Conservation (phyloP, 2,329 filamentous ascomycete genomes). For the Fusarium anguioides region DNA sequence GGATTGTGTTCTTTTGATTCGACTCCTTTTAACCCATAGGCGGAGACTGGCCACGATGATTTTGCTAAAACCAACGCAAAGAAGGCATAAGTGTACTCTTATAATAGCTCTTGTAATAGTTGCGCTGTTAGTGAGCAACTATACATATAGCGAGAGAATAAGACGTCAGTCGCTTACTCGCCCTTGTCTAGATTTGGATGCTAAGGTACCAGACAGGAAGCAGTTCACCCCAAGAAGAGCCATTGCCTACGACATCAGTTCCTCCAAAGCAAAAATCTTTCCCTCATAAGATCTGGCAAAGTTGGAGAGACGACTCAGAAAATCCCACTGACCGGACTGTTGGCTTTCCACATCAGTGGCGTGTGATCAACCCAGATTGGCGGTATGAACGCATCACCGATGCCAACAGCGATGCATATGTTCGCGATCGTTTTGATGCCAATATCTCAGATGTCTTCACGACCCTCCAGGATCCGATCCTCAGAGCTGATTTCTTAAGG, state of each 20-base stretch:
- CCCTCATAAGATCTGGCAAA: slow-evolving; percentile 49
- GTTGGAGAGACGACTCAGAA: slow-evolving; percentile 47
- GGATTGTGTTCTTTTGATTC: not conserved
- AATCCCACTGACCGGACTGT: slow-evolving; percentile 43
- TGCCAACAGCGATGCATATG: slow-evolving; percentile 51
- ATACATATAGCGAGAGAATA: slow-evolving; percentile 17
- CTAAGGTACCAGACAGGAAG: slow-evolving; percentile 13
- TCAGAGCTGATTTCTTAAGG: slow-evolving; percentile 70
- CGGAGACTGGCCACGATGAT: not conserved
- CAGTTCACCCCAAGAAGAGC: not conserved
- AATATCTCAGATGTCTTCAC: slow-evolving; percentile 62
- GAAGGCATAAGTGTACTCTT: slow-evolving; percentile 10
- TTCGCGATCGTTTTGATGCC: slow-evolving; percentile 73
- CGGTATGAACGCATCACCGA: slow-evolving; percentile 48
- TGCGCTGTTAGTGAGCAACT: slow-evolving; percentile 12
- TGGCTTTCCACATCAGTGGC: slow-evolving; percentile 46
- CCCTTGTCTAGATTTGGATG: not conserved
- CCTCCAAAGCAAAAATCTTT: slow-evolving; percentile 10
- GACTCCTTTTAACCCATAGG: not conserved
- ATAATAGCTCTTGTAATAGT: slow-evolving; percentile 6
- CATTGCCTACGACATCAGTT: not conserved
- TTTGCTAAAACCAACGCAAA: not conserved
- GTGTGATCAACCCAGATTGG: slow-evolving; percentile 41
- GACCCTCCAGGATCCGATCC: slow-evolving; percentile 60
- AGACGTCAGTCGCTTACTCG: slow-evolving; percentile 5